Evolutionary conservation across 2,329 filamentous ascomycete genomes (phyloP), one percentile per base, ranked within the genome.

Genomic region (Chrysosphaeria jannelii): DNA sequence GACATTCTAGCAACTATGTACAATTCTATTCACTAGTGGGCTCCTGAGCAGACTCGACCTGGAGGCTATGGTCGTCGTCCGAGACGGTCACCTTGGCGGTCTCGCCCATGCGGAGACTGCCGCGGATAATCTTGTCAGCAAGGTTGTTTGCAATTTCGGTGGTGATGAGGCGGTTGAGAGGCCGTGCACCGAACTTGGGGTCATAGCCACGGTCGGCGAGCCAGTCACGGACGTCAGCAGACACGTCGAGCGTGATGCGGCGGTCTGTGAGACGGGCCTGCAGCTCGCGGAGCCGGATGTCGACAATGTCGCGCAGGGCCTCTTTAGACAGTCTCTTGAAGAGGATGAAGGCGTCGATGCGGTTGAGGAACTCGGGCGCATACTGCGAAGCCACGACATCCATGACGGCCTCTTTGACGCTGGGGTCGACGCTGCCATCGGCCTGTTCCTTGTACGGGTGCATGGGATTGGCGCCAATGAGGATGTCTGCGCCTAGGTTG

Each of bases 301-400:
- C 76, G 23, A 91, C 78, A 31, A 93, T 93, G 37, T 89, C 79
- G 14, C 76, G 58, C 27, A 93, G 56, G 10, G 81, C 79, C 10
- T 55, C 50, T 14, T 56, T 57, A 1, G 75, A 74, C 3, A 93
- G 57, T 6, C 81, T 62, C 45, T 79, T 81, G 54, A 93, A 93
- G 38, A 93, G 51, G 41, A 93, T 91, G 48, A 93, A 91, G 29
- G 88, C 81, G 43, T 93, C 81, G 30, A 93, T 76, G 11, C 85
- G 63, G 47, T 97, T 93, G 31, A 93, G 57, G 52, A 93, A 97
- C 41, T 93, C 85, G 3, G 85, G 85, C 5, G 81, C 65, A 39
- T 91, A 68, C 24, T 48, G 52, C 6, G 53, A 44, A 10, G 68
- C 53, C 1, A 93, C 79, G 10, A 88, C 65, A 36, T 89, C 72